Evolutionary conservation across 139 green algal species (phyloP), one percentile per base, ranked within the genome.

Genomic region (Volvox reticuliferus): DNA sequence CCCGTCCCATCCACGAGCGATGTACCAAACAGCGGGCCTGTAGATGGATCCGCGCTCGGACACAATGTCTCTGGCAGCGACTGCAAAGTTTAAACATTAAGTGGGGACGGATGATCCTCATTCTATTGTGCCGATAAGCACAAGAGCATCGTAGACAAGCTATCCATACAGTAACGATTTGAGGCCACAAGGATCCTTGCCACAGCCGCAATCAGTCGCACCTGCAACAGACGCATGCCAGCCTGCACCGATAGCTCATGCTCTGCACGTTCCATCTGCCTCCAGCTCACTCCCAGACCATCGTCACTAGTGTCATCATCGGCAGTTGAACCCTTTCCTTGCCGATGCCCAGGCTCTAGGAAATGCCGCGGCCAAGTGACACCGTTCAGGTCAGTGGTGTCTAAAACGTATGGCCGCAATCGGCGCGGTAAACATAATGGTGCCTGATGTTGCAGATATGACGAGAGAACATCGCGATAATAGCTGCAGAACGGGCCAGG

Each of bases 381-480:
- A 24, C 82, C 82, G 32, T 79, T 71, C 33, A 88, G 55, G 82
- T 88, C 82, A 2, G 82, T 79, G 3, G 65, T 21, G 65, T 88
- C 82, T 2, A 88, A 9, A 22, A 65, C 21, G 21, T 36, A 33
- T 35, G 82, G 82, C 21, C 33, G 63, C 65, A 88, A 67, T 2
- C 65, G 82, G 32, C 82, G 82, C 13, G 86, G 86, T 50, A 90
- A 16, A 22, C 0, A 26, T n/a, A 90, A 75, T 0, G 86, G 86
- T n/a, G 86, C 86, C 69, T 83, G 86, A 24, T 44, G 86, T 55
- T 90, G 86, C 50, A 90, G 50, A 32, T 90, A 90, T 16, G 73
- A 37, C 1, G 17, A 37, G 1, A 90, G 71, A 30, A 75, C 14
- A 55, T 63, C 44, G 50, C 73, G 86, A 69, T 69, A 90, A 6